phyloP scores from a whole-genome alignment of 108 stramenopile species.

The Skeletonema menzelii region DNA sequence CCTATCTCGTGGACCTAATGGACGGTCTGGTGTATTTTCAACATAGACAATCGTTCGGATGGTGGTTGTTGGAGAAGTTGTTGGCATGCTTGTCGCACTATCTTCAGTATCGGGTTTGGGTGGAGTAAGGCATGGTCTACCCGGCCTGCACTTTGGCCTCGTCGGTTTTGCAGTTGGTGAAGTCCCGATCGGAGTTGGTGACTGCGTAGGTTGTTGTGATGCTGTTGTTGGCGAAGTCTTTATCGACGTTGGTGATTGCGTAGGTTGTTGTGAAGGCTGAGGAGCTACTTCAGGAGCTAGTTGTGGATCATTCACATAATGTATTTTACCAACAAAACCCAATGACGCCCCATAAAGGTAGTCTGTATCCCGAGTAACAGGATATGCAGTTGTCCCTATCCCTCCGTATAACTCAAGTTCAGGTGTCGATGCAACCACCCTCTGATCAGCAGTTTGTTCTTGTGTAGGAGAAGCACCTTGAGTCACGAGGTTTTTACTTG shows the following conservation, averaged over 20 bases:
- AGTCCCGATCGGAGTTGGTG: not conserved
- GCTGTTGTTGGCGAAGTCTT: not conserved
- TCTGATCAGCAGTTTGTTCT: not conserved
- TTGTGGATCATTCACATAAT: not conserved
- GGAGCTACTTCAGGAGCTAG: not conserved
- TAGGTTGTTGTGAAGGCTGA: not conserved
- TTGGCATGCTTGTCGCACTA: not conserved
- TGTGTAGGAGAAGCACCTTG: not conserved
- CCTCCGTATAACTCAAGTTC: conserved; percentile 21
- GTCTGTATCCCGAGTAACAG: not conserved
- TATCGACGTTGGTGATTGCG: not conserved
- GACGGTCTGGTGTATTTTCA: conserved; percentile 14
- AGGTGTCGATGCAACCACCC: conserved; percentile 3
- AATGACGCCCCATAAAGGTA: conserved; percentile 1
- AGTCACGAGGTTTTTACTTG: conserved; percentile 8
- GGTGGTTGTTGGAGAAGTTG: not conserved
- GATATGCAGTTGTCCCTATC: conserved; percentile 13
- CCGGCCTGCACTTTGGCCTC: conserved; percentile 6
- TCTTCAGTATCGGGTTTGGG: not conserved
- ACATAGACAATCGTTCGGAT: conserved; percentile 11
- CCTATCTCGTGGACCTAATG: conserved; percentile 2
- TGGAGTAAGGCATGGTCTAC: conserved; percentile 4
- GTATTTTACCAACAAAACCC: conserved; percentile 21
- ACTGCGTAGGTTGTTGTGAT: not conserved
- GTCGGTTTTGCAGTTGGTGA: conserved; percentile 6